phyloP scores from a whole-genome alignment of 2,329 filamentous ascomycete species.

The Teratosphaeria viscida region DNA sequence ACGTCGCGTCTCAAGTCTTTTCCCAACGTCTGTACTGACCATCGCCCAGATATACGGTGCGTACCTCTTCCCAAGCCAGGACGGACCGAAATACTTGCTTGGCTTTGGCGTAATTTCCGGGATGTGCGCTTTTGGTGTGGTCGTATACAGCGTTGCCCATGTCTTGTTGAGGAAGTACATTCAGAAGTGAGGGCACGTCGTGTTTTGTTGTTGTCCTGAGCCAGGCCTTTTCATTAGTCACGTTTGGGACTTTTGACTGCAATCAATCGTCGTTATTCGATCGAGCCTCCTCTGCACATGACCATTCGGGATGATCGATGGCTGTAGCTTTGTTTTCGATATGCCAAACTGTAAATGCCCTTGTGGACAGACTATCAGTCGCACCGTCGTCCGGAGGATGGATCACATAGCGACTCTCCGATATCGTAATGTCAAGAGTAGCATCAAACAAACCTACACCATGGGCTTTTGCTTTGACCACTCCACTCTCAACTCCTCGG shows the following conservation, averaged over 20 bases:
- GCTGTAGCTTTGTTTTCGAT: too few relatives aligned
- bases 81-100: constrained; percentile 41
- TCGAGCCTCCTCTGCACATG: too few relatives aligned
- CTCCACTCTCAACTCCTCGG: constrained; percentile 15
- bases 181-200: background rate
- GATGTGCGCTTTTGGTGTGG: constrained; percentile 6
- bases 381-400: background rate
- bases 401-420: background rate
- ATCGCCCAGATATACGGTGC: constrained; percentile 42
- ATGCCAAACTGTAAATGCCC: too few relatives aligned
- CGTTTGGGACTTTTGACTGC: background rate
- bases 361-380: too few relatives aligned
- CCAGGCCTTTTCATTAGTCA: too few relatives aligned
- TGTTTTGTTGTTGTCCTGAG: too few relatives aligned
- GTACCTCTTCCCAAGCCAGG: constrained; percentile 39
- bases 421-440: background rate
- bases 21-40: constrained; percentile 25
- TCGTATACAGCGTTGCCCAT: constrained; percentile 2
- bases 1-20: constrained; percentile 44
- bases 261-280: background rate
- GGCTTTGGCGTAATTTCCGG: constrained; percentile 25
- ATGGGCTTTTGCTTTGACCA: constrained; percentile 2
- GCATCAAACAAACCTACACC: background rate
- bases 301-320: too few relatives aligned
- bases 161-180: constrained; percentile 3